phyloP scores from a whole-genome alignment of 306 rosid genomes.

The Clitoria ternatea region DNA sequence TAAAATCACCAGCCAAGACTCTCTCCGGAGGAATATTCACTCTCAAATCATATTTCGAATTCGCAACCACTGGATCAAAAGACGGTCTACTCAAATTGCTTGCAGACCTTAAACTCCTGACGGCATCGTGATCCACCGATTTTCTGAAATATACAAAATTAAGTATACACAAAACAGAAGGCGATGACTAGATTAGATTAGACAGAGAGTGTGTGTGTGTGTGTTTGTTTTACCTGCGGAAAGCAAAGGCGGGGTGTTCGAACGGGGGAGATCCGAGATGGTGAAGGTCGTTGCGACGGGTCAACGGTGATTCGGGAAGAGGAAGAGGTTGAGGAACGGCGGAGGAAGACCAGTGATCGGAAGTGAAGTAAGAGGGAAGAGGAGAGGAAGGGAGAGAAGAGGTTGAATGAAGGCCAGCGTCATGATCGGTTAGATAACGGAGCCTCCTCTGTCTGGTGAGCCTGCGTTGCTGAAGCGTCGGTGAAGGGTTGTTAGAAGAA shows the following conservation, averaged over 20 bases:
- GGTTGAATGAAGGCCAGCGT: conserved; percentile 21
- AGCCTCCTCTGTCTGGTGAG: conserved; percentile 71
- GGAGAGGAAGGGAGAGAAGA: conserved; percentile 45
- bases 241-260: conserved; percentile 10
- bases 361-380: conserved; percentile 52
- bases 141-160: conserved; percentile 48
- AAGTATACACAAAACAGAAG: no score
- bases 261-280: conserved; percentile 29
- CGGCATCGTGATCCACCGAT: conserved; percentile 26
- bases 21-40: conserved; percentile 26
- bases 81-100: conserved; percentile 30
- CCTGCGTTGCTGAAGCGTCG: conserved; percentile 39
- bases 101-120: conserved; percentile 22
- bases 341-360: conserved; percentile 47
- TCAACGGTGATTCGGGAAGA: conserved; percentile 46
- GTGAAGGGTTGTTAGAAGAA: background rate
- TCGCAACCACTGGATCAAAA: conserved; percentile 24
- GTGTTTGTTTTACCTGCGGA: conserved; percentile 35
- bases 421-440: conserved; percentile 41
- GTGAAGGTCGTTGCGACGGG: conserved; percentile 35
- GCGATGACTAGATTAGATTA: no score
- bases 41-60: conserved; percentile 21
- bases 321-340: conserved; percentile 68
- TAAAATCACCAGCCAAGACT: conserved; percentile 21
- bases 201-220: no score